Evolutionary conservation across 345 rosid species (phyloP).

Genomic region (Bruguiera sexangula): DNA sequence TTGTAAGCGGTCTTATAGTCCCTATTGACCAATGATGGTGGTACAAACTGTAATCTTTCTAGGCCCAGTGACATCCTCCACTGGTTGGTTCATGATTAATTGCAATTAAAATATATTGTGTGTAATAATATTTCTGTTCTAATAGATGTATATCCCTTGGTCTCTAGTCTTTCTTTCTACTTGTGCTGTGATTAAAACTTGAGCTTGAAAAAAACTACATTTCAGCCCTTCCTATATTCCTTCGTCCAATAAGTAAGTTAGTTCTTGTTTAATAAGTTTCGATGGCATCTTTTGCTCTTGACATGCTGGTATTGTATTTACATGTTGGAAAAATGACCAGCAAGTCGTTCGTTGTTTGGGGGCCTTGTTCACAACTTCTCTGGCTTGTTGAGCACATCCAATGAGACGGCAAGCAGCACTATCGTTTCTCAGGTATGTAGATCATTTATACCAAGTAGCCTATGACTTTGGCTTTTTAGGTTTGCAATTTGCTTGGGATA

Average conservation of each 20-base stretch:
- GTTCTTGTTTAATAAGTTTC: background rate
- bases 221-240: background rate
- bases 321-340: conserved; percentile 17
- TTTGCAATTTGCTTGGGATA: no score
- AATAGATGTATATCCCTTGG: no score
- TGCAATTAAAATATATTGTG: no score
- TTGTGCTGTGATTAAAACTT: background rate
- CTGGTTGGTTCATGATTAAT: no score
- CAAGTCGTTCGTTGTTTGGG: conserved; percentile 43
- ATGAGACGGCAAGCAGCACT: conserved; percentile 28
- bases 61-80: no score
- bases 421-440: conserved; percentile 45
- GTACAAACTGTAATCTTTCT: no score
- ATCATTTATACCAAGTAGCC: background rate
- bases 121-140: no score
- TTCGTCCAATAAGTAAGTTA: background rate
- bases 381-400: conserved; percentile 29
- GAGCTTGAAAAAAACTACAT: background rate
- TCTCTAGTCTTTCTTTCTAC: background rate
- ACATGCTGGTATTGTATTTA: background rate
- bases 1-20: no score
- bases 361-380: conserved; percentile 40
- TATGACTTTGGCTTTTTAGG: background rate
- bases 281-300: background rate
- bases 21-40: no score